Evolutionary conservation across 192 early-diverging fungal species (phyloP).

Genomic region (Umbelopsis ramanniana): DNA sequence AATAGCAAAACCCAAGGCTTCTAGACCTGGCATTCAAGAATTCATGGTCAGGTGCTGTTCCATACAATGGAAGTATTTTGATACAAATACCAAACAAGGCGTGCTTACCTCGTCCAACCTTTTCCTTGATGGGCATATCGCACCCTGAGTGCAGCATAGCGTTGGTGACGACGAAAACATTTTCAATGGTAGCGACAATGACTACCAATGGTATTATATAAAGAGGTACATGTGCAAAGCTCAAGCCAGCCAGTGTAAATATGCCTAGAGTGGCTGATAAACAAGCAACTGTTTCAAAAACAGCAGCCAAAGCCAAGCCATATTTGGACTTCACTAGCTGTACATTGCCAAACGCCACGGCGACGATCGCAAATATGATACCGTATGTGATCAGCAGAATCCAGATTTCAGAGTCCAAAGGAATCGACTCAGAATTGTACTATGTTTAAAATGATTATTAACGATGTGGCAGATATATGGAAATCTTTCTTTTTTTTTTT

Average conservation of each 20-base stretch:
- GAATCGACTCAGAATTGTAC: slow-evolving; percentile 23
- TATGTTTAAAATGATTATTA: background rate
- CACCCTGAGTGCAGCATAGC: slow-evolving; percentile 70
- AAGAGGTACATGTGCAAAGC: slow-evolving; percentile 65
- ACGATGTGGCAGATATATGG: too few relatives aligned
- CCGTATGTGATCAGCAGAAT: slow-evolving; percentile 48
- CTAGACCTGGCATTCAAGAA: slow-evolving; percentile 47
- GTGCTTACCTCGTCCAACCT: slow-evolving; percentile 61
- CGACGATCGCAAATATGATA: slow-evolving; percentile 72
- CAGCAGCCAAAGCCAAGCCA: slow-evolving; percentile 68
- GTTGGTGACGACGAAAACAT: slow-evolving; percentile 74
- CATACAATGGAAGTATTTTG: background rate
- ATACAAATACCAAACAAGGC: background rate
- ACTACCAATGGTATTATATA: slow-evolving; percentile 69
- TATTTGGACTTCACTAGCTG: slow-evolving; percentile 81
- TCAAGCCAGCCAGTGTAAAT: slow-evolving; percentile 62
- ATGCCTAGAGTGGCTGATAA: slow-evolving; percentile 69
- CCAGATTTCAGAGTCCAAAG: slow-evolving; percentile 12
- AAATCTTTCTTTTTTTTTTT: too few relatives aligned
- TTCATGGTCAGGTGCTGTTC: background rate
- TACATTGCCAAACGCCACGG: slow-evolving; percentile 63
- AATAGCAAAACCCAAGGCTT: slow-evolving; percentile 72
- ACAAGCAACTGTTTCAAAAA: slow-evolving; percentile 66
- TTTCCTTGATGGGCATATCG: slow-evolving; percentile 74
- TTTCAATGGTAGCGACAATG: slow-evolving; percentile 77